These are phyloP conservation scores for Neofusicoccum kwambonambiense DNA, from an alignment of 2,329 filamentous ascomycete genomes.

Conservation along the genomic window DNA sequence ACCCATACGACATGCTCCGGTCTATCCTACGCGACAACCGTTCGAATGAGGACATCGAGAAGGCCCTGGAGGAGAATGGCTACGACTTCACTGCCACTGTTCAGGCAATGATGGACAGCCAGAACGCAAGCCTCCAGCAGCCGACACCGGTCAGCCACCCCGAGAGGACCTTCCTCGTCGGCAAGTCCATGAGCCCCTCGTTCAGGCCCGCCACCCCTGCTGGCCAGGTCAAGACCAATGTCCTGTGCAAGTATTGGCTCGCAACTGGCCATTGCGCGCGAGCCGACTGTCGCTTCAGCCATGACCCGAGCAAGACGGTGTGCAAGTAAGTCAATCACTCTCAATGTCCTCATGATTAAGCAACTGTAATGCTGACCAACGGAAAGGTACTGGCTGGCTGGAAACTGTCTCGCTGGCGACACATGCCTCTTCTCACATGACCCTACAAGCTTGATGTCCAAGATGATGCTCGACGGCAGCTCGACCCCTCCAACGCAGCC, in stretches of 20 bases:
- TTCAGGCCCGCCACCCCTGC: constrained; percentile 73
- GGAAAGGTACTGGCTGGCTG: constrained; percentile 86
- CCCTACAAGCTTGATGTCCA: constrained; percentile 79
- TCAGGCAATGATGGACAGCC: constrained; percentile 74
- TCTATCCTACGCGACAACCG: constrained; percentile 88
- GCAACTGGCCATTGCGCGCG: constrained; percentile 93
- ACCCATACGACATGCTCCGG: constrained; percentile 94
- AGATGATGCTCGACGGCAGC: constrained; percentile 70
- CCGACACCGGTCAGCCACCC: constrained; percentile 53
- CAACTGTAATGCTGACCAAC: constrained; percentile 8
- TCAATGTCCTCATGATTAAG: not conserved
- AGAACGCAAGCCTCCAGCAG: constrained; percentile 51
- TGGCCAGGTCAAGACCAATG: constrained; percentile 74
- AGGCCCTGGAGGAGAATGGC: constrained; percentile 81
- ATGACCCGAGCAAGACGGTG: constrained; percentile 90
- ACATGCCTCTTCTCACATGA: constrained; percentile 98
- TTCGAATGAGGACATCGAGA: constrained; percentile 91
- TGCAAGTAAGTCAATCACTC: constrained; percentile 76
- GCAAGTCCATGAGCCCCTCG: constrained; percentile 79
- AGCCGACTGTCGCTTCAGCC: constrained; percentile 94
- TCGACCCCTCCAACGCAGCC: constrained; percentile 64
- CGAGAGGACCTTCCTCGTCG: constrained; percentile 69
- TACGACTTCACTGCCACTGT: constrained; percentile 95
- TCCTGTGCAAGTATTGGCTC: constrained; percentile 96
- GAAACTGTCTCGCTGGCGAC: constrained; percentile 89